Base-by-base conservation (phyloP, 345 rosid species). In the Eutrema heterophyllum region DNA sequence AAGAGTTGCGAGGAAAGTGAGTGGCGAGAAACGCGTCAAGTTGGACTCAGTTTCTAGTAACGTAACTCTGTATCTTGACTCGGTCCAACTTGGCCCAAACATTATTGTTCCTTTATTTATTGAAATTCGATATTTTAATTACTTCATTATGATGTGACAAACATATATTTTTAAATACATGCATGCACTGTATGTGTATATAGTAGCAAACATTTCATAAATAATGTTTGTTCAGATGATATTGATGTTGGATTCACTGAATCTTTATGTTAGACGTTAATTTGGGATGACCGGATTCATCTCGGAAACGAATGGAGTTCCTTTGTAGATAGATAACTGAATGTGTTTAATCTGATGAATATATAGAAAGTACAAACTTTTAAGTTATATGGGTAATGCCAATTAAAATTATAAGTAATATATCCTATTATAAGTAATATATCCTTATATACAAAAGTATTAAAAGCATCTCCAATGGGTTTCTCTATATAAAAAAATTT, bases 1-100 rank as follows among this genome's bases (percentile, higher is more conserved):
- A 53, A 14, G 70, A 55, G 71, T 55, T 61, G 78, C 61, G 61
- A 50, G 75, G 75, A 71, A 71, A 57, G 9, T 5, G 73, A 56
- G 24, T 21, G 24, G 24, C 16, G 35, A 33, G 48, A 38, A 70
- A 57, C 66, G 74, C 57, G 74, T 70, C 66, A 60, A 54, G 63
- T 68, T 54, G 60, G 72, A 36, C 29, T 48, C 46, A 3, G 32
- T 38, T 38, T 59, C 15, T 24, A 69, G 64, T 69, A 57, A 70
- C 66, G 66, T 46, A 38, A 66, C 32, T 46, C 52, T 29, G 41
- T 45, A 16, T 30, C 53, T 41, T 54, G 52, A 56, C 64, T 45
- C 18, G 73, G 65, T 70, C 73, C 73, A 56, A 56, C 56, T 70
- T 70, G 73, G 52, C 53, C 13, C 29, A 21, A 21, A 1, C 24